Conservation (phyloP, 345 rosid genomes). For the Pistacia integerrima region DNA sequence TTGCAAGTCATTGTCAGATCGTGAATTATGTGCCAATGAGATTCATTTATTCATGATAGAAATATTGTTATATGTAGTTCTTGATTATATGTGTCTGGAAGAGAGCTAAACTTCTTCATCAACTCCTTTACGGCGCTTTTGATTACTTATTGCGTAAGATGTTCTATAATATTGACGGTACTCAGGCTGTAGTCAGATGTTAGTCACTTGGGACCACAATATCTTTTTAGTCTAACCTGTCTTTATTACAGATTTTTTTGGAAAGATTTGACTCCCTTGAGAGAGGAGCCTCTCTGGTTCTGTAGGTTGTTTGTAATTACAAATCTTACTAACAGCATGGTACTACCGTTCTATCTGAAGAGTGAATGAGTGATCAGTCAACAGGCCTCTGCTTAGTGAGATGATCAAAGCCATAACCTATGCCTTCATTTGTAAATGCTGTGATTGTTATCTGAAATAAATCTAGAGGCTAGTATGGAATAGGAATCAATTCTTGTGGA, state of each 20-base stretch:
- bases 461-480: constrained; percentile 1
- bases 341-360: not conserved
- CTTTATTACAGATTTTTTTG: not conserved
- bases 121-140: not conserved
- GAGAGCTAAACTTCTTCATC: not conserved
- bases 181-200: not conserved
- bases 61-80: not conserved
- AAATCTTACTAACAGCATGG: not conserved
- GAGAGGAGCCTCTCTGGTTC: not conserved
- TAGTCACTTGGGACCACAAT: not conserved
- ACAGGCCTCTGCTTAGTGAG: not conserved
- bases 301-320: not conserved
- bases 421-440: constrained; percentile 1
- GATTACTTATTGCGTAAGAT: not conserved
- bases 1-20: constrained; percentile 10
- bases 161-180: not conserved
- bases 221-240: not conserved
- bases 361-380: not conserved
- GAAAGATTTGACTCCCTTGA: not conserved
- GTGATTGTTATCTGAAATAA: not conserved
- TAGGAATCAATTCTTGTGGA: not conserved
- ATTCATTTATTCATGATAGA: constrained; percentile 2
- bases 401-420: constrained; percentile 3
- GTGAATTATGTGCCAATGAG: constrained; percentile 4
- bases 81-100: not conserved